A percentile compares a stretch with the other conserved stretches of the same genome.
Evolutionary conservation across 2,329 filamentous ascomycete genomes (phyloP).

Genomic region (Colletotrichum orchidophilum): DNA sequence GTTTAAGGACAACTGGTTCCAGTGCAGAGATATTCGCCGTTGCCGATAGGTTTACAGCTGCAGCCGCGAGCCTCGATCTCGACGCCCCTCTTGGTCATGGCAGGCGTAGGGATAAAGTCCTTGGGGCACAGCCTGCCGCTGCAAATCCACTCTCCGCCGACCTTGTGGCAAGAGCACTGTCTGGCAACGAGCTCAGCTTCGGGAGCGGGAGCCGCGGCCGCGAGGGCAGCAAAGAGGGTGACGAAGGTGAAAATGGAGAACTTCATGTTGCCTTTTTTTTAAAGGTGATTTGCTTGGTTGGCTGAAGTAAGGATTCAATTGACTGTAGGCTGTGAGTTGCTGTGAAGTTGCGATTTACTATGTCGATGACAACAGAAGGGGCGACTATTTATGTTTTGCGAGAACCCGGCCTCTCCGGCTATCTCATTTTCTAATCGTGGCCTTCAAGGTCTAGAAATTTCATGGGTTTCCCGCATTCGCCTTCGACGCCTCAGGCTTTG

Average conservation of each 20-base stretch:
- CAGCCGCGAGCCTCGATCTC: not conserved
- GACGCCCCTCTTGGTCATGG: not conserved
- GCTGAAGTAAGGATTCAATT: not conserved
- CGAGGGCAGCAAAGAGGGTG: slow-evolving; percentile 2
- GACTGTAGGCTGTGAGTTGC: not conserved
- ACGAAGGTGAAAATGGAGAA: slow-evolving; percentile 7
- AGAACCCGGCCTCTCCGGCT: not conserved
- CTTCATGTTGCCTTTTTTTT: slow-evolving; percentile 1
- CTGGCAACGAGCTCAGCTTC: slow-evolving; percentile 2
- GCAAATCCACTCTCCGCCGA: slow-evolving; percentile 2
- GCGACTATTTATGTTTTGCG: not conserved
- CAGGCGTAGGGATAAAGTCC: not conserved
- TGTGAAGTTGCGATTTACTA: not conserved
- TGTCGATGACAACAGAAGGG: not conserved
- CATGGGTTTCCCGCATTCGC: not conserved
- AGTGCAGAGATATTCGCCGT: not conserved
- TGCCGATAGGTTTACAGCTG: not conserved
- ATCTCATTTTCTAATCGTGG: not conserved
- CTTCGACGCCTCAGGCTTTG: not conserved
- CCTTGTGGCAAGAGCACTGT: slow-evolving; percentile 10
- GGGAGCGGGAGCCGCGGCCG: not conserved
- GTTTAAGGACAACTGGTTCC: not conserved
- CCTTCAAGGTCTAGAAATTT: not conserved
- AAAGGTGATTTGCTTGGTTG: not conserved
- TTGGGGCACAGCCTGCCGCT: slow-evolving; percentile 6